Evolutionary conservation across 2,329 filamentous ascomycete species (phyloP), one percentile per base, ranked within the genome.

Genomic region (Botryosphaeria agaves): DNA sequence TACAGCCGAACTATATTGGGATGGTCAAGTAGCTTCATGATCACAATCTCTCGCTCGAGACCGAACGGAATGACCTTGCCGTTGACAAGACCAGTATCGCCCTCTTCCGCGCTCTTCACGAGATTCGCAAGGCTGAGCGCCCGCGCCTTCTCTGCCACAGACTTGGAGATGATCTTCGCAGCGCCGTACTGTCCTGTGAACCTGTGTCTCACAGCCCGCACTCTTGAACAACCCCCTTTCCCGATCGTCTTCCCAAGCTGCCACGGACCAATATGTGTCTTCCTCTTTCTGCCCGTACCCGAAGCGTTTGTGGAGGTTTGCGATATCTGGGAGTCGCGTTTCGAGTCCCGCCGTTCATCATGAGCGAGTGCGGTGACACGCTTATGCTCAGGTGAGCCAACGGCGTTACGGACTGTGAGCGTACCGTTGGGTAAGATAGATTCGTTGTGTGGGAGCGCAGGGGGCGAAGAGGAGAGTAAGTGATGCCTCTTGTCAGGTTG

Each of bases 1-100:
- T 87, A 89, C 7, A 98, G 60, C 41, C 80, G 82, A 53, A 94
- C 85, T 44, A 95, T 87, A 50, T 95, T 89, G 5, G 78, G 81
- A 55, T 98, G 89, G 45, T 93, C 77, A 36, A 95, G 81, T 34
- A 95, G 67, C 57, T 94, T 95, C 69, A 98, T 83, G 43, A 98
- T 91, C 18, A 87, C 84, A 24, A 98, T 85, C 49, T 98, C 89
- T 32, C 89, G 70, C 55, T 95, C 87, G 36, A 98, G 79, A 1
- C 84, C 80, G 44, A 87, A 73, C 1, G 87, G 87, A 48, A 92
- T 84, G 32, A 74, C 69, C 34, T 76, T 64, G 24, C 74, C 72
- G 30, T 69, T 62, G 18, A 48, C 46, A n/a, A 55, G 28, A 2
- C n/a, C 35, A 58, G 62, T 21, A 63, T 64, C 16, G 64, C 69